Percentiles rank a stretch among this genome's conserved stretches.
Evolutionary conservation across 2,329 filamentous ascomycete species (phyloP).

Genomic region (Myriangium duriaei): DNA sequence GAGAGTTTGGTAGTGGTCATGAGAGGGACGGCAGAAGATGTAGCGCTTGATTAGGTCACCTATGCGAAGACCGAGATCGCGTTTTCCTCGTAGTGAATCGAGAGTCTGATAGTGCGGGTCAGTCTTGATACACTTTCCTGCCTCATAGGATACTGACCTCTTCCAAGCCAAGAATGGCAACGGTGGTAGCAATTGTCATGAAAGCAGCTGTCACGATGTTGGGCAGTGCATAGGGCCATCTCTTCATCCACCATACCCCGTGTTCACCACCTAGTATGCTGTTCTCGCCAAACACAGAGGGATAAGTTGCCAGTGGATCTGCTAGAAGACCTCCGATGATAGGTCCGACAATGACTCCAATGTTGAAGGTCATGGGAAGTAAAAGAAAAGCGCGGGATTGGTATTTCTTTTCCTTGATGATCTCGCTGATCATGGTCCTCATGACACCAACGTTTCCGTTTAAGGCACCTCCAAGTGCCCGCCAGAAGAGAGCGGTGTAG

Average conservation of each 20-base stretch:
- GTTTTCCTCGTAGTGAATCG: slow-evolving; percentile 27
- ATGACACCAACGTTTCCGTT: slow-evolving; percentile 67
- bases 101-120: slow-evolving; percentile 22
- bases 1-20: slow-evolving; percentile 21
- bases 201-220: slow-evolving; percentile 54
- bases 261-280: slow-evolving; percentile 43
- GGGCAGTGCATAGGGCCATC: slow-evolving; percentile 57
- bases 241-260: slow-evolving; percentile 51
- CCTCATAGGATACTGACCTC: slow-evolving; percentile 38
- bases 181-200: slow-evolving; percentile 41
- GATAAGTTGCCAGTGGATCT: slow-evolving; percentile 51
- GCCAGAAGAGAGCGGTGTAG: slow-evolving; percentile 48
- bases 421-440: slow-evolving; percentile 62
- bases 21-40: slow-evolving; percentile 19
- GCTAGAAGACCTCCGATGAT: slow-evolving; percentile 55
- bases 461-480: slow-evolving; percentile 51
- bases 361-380: slow-evolving; percentile 57
- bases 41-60: slow-evolving; percentile 26
- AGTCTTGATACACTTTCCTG: background rate
- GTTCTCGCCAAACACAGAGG: slow-evolving; percentile 48
- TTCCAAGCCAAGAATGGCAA: slow-evolving; percentile 53
- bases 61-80: slow-evolving; percentile 29
- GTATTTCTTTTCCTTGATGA: slow-evolving; percentile 54
- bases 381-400: slow-evolving; percentile 45
- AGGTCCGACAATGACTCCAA: slow-evolving; percentile 35